Evolutionary conservation across 2,329 filamentous ascomycete species (phyloP).

Genomic region (Metarhizium humberi): DNA sequence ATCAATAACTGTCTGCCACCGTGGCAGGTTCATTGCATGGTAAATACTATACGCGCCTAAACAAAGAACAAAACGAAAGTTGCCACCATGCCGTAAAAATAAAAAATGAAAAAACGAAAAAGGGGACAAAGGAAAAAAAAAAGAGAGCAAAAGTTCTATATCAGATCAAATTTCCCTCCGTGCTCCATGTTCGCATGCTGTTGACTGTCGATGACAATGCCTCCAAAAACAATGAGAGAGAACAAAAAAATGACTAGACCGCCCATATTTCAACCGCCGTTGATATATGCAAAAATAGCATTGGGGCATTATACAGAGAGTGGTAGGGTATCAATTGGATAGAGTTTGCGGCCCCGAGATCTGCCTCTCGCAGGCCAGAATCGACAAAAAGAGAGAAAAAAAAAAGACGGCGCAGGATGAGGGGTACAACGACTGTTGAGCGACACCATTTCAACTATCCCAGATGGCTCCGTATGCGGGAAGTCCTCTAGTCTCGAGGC

Average conservation of each 20-base stretch:
- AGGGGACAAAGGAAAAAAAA: too few relatives aligned
- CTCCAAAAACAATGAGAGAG: neutral
- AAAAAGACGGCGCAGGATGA: neutral
- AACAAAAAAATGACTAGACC: neutral
- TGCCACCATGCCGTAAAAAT: too few relatives aligned
- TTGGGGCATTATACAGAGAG: neutral
- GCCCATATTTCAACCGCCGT: neutral
- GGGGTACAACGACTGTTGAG: neutral
- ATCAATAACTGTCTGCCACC: too few relatives aligned
- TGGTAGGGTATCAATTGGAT: neutral
- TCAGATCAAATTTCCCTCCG: neutral
- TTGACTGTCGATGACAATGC: neutral
- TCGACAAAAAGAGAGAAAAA: too few relatives aligned
- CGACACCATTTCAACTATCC: conserved; percentile 34
- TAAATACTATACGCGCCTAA: too few relatives aligned
- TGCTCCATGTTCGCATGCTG: neutral
- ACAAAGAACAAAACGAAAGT: too few relatives aligned
- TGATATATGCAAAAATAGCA: neutral
- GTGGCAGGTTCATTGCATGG: too few relatives aligned
- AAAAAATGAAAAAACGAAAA: too few relatives aligned
- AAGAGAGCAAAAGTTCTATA: too few relatives aligned
- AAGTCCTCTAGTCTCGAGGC: conserved; percentile 55
- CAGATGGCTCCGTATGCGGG: conserved; percentile 67
- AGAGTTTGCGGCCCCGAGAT: neutral
- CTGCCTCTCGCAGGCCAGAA: too few relatives aligned